phyloP scores from a whole-genome alignment of 441 rosid genomes.

The Populus tomentosa region DNA sequence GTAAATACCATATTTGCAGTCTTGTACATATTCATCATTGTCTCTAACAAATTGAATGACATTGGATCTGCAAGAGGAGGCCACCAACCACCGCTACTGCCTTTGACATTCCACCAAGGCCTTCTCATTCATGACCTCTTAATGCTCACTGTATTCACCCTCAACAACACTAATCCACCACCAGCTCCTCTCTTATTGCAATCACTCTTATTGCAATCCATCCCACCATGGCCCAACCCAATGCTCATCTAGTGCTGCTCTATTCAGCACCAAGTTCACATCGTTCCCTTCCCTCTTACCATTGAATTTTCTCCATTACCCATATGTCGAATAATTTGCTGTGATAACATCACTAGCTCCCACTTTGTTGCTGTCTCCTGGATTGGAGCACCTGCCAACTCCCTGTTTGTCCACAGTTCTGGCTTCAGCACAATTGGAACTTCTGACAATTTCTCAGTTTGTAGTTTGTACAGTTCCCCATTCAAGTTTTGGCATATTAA shows the following conservation, averaged over 20 bases:
- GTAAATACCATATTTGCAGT: background rate
- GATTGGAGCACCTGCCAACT: background rate
- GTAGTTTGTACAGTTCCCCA: background rate
- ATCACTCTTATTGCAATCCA: background rate
- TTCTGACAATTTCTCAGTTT: background rate
- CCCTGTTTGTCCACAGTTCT: background rate
- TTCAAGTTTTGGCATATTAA: background rate
- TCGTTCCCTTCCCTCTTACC: background rate
- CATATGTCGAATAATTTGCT: background rate
- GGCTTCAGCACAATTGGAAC: background rate
- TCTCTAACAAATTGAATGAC: background rate
- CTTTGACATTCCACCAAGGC: background rate
- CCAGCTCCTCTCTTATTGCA: background rate
- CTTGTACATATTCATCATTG: background rate
- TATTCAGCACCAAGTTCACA: background rate
- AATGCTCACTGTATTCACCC: background rate
- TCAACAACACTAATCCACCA: background rate
- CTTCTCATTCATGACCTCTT: background rate
- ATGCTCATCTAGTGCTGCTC: background rate
- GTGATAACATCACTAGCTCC: background rate
- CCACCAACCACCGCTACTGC: background rate
- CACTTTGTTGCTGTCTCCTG: background rate
- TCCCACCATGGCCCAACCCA: background rate
- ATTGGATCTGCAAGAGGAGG: background rate
- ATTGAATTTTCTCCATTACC: background rate